phyloP scores from a whole-genome alignment of 257 asterid genomes.

The Solanum virginianum region DNA sequence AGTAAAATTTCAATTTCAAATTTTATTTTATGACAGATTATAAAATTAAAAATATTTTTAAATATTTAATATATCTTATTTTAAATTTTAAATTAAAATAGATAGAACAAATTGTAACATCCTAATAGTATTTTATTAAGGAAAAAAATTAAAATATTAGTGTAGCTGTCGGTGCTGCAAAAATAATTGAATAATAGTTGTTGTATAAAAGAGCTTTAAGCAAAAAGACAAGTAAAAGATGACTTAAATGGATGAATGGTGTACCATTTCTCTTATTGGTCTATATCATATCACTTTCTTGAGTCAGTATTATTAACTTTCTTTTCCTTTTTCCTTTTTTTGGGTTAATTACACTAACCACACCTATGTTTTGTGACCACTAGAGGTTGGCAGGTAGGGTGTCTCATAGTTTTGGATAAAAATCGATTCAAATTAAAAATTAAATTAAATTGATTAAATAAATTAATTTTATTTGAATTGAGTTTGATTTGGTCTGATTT shows the following conservation, averaged over 20 bases:
- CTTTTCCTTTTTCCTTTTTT: not conserved
- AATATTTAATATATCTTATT: rapidly evolving
- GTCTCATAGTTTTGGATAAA: too few relatives aligned
- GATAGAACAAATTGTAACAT: too few relatives aligned
- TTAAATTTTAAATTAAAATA: too few relatives aligned
- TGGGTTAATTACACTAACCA: not conserved
- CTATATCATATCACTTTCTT: not conserved
- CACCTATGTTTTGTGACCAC: not conserved
- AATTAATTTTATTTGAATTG: too few relatives aligned
- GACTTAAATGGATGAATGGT: not conserved
- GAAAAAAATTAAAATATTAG: not conserved
- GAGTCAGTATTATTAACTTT: not conserved
- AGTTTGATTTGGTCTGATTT: too few relatives aligned
- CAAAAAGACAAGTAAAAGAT: not conserved
- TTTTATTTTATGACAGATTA: too few relatives aligned
- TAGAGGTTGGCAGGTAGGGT: too few relatives aligned
- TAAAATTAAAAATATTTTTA: too few relatives aligned
- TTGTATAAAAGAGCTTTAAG: not conserved
- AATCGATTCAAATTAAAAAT: too few relatives aligned
- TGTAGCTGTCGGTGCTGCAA: not conserved
- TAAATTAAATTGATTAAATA: too few relatives aligned
- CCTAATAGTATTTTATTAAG: not conserved
- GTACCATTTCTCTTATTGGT: not conserved
- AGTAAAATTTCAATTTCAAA: too few relatives aligned
- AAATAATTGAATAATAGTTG: not conserved